Evolutionary conservation across 495 filamentous ascomycete genomes (phyloP).

Genomic region (Podospora fimiseda): DNA sequence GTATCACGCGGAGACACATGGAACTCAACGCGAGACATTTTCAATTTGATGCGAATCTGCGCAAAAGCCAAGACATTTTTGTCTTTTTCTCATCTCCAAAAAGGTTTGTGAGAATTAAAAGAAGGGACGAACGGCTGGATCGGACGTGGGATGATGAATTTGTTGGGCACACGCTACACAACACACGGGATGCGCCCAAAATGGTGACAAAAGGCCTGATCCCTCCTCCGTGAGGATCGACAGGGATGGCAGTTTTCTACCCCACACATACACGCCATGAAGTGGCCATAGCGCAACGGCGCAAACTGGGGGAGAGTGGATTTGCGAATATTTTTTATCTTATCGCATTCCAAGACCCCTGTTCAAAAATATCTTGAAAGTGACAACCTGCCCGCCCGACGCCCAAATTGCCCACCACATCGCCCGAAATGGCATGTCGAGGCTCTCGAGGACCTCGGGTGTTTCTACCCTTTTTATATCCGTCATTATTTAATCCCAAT

Average conservation of each 20-base stretch:
- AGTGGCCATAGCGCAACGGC: not conserved
- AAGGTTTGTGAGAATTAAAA: no score
- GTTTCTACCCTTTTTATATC: constrained; percentile 62
- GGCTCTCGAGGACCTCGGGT: constrained; percentile 37
- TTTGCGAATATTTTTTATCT: not conserved
- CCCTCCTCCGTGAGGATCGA: not conserved
- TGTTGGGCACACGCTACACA: not conserved
- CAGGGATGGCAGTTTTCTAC: not conserved
- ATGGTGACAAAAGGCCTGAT: not conserved
- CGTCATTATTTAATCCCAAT: constrained; percentile 41
- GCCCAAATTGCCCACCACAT: not conserved
- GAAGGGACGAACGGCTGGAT: not conserved
- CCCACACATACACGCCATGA: not conserved
- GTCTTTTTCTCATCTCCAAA: not conserved
- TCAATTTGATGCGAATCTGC: not conserved
- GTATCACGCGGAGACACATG: constrained; percentile 1
- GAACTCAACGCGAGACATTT: constrained; percentile 2
- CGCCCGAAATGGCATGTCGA: constrained; percentile 40
- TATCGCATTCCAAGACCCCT: constrained; percentile 17
- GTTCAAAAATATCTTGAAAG: constrained; percentile 9
- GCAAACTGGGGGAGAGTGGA: no score
- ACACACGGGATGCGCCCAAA: no score
- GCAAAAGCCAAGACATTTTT: not conserved
- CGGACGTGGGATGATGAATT: not conserved
- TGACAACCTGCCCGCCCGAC: not conserved